Evolutionary conservation across 2,329 filamentous ascomycete species (phyloP).

Genomic region (Albophoma yamanashiensis): DNA sequence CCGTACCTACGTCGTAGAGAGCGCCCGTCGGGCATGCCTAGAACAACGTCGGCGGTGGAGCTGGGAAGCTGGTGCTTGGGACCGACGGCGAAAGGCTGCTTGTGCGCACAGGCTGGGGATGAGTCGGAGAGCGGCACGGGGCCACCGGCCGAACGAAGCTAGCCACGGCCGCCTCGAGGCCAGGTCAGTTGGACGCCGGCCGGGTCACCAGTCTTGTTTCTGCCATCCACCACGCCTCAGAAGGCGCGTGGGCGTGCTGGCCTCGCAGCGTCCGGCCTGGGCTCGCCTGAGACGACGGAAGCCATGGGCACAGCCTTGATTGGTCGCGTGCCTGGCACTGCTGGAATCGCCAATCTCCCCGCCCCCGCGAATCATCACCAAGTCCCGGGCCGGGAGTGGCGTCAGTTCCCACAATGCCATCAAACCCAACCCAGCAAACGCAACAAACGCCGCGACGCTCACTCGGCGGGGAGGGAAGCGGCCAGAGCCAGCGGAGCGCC

Average conservation of each 20-base stretch:
- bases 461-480: background rate
- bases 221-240: background rate
- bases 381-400: background rate
- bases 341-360: background rate
- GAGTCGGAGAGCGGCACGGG: background rate
- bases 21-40: background rate
- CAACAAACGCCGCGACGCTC: background rate
- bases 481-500: background rate
- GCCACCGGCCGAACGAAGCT: background rate
- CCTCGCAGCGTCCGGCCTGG: no score
- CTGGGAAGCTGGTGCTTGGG: background rate
- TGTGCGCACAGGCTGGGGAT: background rate
- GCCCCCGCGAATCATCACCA: background rate
- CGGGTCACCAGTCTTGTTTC: background rate
- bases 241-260: background rate
- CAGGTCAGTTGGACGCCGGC: background rate
- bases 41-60: background rate
- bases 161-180: background rate
- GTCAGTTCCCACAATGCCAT: background rate
- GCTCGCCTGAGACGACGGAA: no score
- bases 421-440: background rate
- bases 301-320: background rate
- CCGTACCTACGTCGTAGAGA: background rate
- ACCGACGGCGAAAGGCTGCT: background rate
- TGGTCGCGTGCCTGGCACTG: background rate